These are phyloP conservation scores for Coniferiporia weirii DNA, from an alignment of 1,284 basidiomycete genomes.

Conservation along the genomic window DNA sequence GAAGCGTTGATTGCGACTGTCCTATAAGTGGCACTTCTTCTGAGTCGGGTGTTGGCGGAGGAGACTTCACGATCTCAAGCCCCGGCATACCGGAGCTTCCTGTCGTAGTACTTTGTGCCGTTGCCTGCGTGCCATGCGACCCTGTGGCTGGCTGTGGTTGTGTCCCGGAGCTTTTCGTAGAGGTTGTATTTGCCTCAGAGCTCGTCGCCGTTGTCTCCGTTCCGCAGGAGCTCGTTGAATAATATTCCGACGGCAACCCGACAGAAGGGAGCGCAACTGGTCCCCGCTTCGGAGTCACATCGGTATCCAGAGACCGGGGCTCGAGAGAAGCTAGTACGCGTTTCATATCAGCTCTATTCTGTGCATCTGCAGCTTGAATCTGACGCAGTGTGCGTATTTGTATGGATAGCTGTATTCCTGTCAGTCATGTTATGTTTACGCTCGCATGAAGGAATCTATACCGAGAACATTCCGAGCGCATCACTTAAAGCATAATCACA, in stretches of 20 bases:
- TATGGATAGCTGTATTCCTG: conserved; percentile 35
- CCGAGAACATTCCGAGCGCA: conserved; percentile 51
- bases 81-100: not conserved
- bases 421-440: conserved; percentile 6
- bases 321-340: conserved; percentile 24
- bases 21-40: not conserved
- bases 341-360: conserved; percentile 21
- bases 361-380: conserved; percentile 35
- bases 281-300: conserved; percentile 19
- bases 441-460: conserved; percentile 29
- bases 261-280: conserved; percentile 2
- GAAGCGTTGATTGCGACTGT: conserved; percentile 11
- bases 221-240: conserved; percentile 6
- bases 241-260: conserved; percentile 29
- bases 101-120: not conserved
- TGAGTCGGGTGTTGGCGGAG: conserved; percentile 17
- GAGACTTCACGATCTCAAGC: conserved; percentile 12
- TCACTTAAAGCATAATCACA: conserved; percentile 54
- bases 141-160: not conserved
- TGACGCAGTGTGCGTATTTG: conserved; percentile 58
- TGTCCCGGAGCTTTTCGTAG: conserved; percentile 1
- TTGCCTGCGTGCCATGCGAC: not conserved
- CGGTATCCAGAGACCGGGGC: conserved; percentile 22
- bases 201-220: not conserved
- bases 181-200: not conserved